A percentile compares a stretch with the other conserved stretches of the same genome.
phyloP scores from a whole-genome alignment of 2,329 filamentous ascomycete genomes.

The Colletotrichum cuscutae region DNA sequence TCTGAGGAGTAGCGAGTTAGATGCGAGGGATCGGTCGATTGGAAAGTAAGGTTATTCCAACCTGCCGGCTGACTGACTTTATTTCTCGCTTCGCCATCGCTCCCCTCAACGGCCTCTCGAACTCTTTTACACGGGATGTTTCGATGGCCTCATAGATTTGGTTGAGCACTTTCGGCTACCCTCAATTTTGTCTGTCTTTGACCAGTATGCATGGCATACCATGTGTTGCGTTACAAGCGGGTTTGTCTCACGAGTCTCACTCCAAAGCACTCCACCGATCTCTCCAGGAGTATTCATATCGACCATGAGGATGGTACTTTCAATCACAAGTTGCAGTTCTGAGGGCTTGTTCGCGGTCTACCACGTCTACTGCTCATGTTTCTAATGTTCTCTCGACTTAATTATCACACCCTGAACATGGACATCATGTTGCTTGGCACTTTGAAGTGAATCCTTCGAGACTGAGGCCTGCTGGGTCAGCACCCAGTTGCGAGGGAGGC shows the following conservation, averaged over 20 bases:
- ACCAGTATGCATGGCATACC: neutral
- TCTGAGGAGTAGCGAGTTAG: neutral
- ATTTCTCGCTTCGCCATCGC: neutral
- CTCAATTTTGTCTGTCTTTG: too few relatives aligned
- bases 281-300: neutral
- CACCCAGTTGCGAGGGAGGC: too few relatives aligned
- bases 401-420: too few relatives aligned
- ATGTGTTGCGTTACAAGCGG: neutral
- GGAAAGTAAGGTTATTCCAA: neutral
- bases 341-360: too few relatives aligned
- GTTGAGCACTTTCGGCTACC: neutral
- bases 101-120: neutral
- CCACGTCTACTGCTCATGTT: too few relatives aligned
- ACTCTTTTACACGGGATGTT: neutral
- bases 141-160: neutral
- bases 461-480: too few relatives aligned
- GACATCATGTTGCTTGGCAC: neutral
- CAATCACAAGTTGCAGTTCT: too few relatives aligned
- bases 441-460: neutral
- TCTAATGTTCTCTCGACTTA: neutral
- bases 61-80: neutral
- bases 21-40: neutral
- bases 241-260: neutral
- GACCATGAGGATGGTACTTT: too few relatives aligned
- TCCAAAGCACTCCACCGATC: too few relatives aligned